A percentile compares a stretch with the other conserved stretches of the same genome.
Conservation (phyloP, 1,284 basidiomycete species). For the Ganoderma leucocontextum region DNA sequence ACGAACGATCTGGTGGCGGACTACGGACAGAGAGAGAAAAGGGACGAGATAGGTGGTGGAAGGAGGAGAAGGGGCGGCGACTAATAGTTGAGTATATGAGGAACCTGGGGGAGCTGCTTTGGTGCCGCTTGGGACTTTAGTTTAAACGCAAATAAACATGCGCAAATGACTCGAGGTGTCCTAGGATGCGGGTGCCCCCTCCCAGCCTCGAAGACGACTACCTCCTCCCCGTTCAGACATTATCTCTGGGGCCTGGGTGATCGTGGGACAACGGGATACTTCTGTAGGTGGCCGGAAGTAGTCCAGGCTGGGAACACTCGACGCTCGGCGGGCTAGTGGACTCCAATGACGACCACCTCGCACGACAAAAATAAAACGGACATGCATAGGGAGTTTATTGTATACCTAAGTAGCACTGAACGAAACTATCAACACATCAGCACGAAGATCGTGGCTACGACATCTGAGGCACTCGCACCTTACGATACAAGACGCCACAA, state of each 20-base stretch:
- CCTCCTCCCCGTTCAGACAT: background rate
- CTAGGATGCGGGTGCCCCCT: background rate
- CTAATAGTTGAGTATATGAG: background rate
- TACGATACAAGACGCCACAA: constrained; percentile 9
- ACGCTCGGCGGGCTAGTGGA: background rate
- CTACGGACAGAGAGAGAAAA: background rate
- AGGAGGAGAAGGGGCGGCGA: background rate
- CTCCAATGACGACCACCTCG: background rate
- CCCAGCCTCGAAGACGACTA: background rate
- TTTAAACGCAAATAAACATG: background rate
- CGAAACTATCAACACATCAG: background rate
- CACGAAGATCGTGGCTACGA: background rate
- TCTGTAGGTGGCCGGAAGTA: background rate
- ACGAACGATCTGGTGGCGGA: background rate
- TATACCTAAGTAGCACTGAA: background rate
- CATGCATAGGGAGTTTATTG: background rate
- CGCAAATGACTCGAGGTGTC: background rate
- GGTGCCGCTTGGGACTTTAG: background rate
- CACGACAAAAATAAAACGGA: background rate
- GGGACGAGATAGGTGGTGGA: background rate
- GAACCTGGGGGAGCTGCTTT: background rate
- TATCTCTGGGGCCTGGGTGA: background rate
- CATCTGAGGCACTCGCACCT: constrained; percentile 14
- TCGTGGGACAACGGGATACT: too few species aligned
- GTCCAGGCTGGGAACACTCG: background rate